Base-by-base conservation (phyloP, 2,329 filamentous ascomycete genomes). In the Penicillium capsulatum region DNA sequence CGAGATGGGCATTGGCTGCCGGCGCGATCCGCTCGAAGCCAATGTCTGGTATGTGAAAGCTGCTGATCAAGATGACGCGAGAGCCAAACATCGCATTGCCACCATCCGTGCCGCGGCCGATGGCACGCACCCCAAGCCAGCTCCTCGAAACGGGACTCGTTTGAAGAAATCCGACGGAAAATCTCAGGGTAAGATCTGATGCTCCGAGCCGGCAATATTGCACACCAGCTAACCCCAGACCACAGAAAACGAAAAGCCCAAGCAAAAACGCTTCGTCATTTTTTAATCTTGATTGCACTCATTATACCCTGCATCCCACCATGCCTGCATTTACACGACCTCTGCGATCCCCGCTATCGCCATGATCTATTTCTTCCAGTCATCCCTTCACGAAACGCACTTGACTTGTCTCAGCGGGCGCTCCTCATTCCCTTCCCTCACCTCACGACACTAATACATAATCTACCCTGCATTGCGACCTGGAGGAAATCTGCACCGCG, bases 31-130 rank as follows among this genome's bases (percentile, higher is more conserved):
- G n/a, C 77, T 98, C 30, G 90, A 96, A 65, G 91, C 92, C 53
- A 98, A 98, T 59, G 86, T 95, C 20, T 97, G 90, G 91, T 98
- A 98, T 62, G 91, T 98, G 53, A 87, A 86, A 65, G 92, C 92
- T 4, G 91, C 92, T 11, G 91, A 95, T 52, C 80, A 87, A 34
- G 92, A 91, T 32, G 90, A 97, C 57, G 86, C 92, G 55, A 80
- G 89, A 42, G 92, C 92, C 35, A 91, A 84, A 64, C 84, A 92
- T 57, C 80, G 92, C 17, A 74, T 98, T 37, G 81, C 84, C 14
- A 86, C 89, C 28, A 98, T 98, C 45, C 80, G 85, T 45, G 84
- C 86, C 7, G 91, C 92, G 8, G 85, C 90, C 4, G 75, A 76
- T 3, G 80, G 78, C 3, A 70, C 56, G 3, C 60, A 63, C 41